phyloP scores from a whole-genome alignment of 2,329 filamentous ascomycete species.

The Lasiodiplodia theobromae region DNA sequence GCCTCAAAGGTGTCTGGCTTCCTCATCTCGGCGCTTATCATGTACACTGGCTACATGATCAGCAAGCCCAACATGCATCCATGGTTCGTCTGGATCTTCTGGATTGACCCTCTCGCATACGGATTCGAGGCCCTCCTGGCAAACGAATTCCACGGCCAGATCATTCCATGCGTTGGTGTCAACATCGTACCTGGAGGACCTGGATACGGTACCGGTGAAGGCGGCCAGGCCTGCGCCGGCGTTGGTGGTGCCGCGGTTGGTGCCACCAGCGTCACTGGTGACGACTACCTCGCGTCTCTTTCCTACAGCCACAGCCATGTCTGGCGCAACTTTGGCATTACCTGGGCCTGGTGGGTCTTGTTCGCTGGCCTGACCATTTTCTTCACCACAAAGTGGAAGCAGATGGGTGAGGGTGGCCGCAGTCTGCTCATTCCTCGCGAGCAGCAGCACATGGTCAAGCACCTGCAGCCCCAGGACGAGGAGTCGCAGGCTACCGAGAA shows the following conservation, averaged over 20 bases:
- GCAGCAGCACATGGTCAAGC: slow-evolving; percentile 35
- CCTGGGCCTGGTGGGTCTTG: slow-evolving; percentile 69
- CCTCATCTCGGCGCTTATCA: slow-evolving; percentile 64
- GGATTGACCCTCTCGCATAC: slow-evolving; percentile 54
- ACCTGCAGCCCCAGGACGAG: slow-evolving; percentile 53
- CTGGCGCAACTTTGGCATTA: slow-evolving; percentile 37
- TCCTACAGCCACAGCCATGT: slow-evolving; percentile 45
- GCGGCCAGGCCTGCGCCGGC: slow-evolving; percentile 63
- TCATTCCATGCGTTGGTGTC: slow-evolving; percentile 57
- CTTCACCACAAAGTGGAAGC: slow-evolving; percentile 64
- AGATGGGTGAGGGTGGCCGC: slow-evolving; percentile 59
- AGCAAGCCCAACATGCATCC: slow-evolving; percentile 58
- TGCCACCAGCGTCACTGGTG: slow-evolving; percentile 59
- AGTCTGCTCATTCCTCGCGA: slow-evolving; percentile 69
- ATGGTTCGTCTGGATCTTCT: slow-evolving; percentile 60
- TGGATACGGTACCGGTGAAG: slow-evolving; percentile 49
- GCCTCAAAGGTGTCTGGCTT: slow-evolving; percentile 64
- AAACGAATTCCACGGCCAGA: slow-evolving; percentile 35
- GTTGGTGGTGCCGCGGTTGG: slow-evolving; percentile 63
- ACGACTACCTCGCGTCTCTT: slow-evolving; percentile 64
- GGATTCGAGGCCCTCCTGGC: slow-evolving; percentile 31
- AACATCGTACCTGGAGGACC: slow-evolving; percentile 61
- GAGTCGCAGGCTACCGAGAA: slow-evolving; percentile 50
- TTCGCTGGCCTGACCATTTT: slow-evolving; percentile 66
- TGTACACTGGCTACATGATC: slow-evolving; percentile 68